Base-by-base conservation (phyloP, 2,329 filamentous ascomycete species). In the Colletotrichum sp. region DNA sequence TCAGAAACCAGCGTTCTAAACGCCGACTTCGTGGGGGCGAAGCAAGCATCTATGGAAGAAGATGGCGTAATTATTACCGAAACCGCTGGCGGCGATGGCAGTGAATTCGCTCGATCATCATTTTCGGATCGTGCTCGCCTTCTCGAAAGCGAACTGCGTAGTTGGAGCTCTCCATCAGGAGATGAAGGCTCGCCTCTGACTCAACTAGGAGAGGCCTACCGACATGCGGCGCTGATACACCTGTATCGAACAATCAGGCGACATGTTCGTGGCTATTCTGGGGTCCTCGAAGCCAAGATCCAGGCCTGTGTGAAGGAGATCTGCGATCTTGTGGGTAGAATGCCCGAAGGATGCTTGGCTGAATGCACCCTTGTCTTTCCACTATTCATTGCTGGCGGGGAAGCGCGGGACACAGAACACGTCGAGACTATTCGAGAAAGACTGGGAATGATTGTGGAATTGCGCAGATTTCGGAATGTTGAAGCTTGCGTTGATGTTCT, bases 391-490 rank as follows among this genome's bases (percentile, higher is more conserved):
- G 69, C 69, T 10, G 69, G 69, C 28, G 69, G 59, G n/a, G 69
- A 72, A 30, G 63, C 63, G n/a, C 24, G 52, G 18, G 6, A 71
- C n/a, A 28, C 63, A 18, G 32, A 18, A 8, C 34, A 66, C 16
- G 21, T 49, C 34, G 32, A 66, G 36, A 49, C 13, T 21, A 66
- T 66, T 13, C 63, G 63, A 28, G 63, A 49, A 28, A 24, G 34
- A 32, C 15, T 77, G 18, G 30, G n/a, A 6, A 8, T 34, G 28
- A 63, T 63, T 36, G 69, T 70, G 10, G 34, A 67, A 36, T 60
- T 71, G 70, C 55, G 75, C 26, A 70, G 32, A 28, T 77, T 77
- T n/a, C 65, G 65, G 16, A 74, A 73, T 9, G 39, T 76, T 2
- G 75, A 76, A 21, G 70, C 65, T 28, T 73, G 70, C 32, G 5